Conservation (phyloP, 1,284 basidiomycete genomes). For the Naganishia sp. region DNA sequence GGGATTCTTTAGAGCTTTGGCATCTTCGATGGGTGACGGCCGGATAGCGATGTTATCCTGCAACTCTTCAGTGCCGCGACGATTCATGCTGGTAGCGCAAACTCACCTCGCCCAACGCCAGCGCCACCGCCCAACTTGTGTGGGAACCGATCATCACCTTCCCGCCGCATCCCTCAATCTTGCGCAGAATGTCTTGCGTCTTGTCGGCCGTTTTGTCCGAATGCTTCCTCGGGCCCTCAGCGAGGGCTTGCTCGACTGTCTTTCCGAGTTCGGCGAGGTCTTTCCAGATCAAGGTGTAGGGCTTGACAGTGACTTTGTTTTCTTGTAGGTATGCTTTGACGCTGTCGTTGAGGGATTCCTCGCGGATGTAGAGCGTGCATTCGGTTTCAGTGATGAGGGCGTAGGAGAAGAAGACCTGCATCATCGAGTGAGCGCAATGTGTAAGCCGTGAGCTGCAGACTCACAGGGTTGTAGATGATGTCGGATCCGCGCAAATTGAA, state of each 20-base stretch:
- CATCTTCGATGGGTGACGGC: conserved; percentile 73
- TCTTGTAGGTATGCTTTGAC: conserved; percentile 63
- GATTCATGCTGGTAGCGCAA: conserved; percentile 32
- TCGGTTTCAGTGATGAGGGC: conserved; percentile 72
- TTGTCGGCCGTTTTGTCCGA: conserved; percentile 37
- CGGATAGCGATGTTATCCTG: conserved; percentile 62
- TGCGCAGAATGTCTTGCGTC: conserved; percentile 41
- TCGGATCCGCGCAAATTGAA: conserved; percentile 92
- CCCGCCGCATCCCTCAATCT: conserved; percentile 44
- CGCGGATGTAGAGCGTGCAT: conserved; percentile 73
- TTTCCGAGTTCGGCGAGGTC: conserved; percentile 29
- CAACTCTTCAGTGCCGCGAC: conserved; percentile 37
- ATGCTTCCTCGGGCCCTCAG: not conserved
- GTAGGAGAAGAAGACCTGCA: conserved; percentile 87
- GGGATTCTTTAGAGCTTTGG: conserved; percentile 88
- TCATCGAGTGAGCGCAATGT: not conserved
- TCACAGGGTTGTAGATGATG: conserved; percentile 83
- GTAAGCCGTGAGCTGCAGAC: conserved; percentile 27
- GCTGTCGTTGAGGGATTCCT: conserved; percentile 63
- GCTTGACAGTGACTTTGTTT: conserved; percentile 64
- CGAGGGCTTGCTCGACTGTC: conserved; percentile 1
- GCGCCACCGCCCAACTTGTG: conserved; percentile 74
- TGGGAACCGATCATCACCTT: conserved; percentile 66
- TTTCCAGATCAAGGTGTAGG: conserved; percentile 69
- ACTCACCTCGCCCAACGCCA: conserved; percentile 64